Conservation (phyloP, 495 filamentous ascomycete species). For the Friedmanniomyces endolithicus region DNA sequence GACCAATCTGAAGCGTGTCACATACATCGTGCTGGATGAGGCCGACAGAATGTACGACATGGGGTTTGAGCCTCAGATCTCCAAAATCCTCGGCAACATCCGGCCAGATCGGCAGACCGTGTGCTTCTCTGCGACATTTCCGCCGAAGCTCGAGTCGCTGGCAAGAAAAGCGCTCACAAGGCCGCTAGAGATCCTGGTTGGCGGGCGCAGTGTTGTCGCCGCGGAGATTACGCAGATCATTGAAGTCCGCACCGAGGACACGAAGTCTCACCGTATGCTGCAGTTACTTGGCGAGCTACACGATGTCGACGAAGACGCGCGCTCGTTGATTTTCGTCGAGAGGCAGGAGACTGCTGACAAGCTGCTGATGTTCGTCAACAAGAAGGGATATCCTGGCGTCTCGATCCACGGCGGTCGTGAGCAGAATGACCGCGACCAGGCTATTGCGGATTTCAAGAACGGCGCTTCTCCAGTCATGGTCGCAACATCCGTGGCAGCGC, state of each 20-base stretch:
- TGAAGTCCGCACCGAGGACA: slow-evolving; percentile 69
- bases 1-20: slow-evolving; percentile 77
- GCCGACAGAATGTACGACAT: slow-evolving; percentile 99
- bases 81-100: slow-evolving; percentile 87
- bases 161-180: slow-evolving; percentile 77
- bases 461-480: slow-evolving; percentile 81
- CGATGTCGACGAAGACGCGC: slow-evolving; percentile 73
- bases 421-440: slow-evolving; percentile 86
- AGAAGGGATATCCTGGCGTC: slow-evolving; percentile 85
- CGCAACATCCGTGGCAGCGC: slow-evolving; percentile 90
- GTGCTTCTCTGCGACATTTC: slow-evolving; percentile 93
- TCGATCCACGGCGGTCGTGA: slow-evolving; percentile 96
- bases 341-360: slow-evolving; percentile 87
- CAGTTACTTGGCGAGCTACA: slow-evolving; percentile 71
- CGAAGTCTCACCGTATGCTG: slow-evolving; percentile 73
- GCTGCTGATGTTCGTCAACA: slow-evolving; percentile 67
- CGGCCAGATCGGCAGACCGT: slow-evolving; percentile 88
- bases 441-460: slow-evolving; percentile 89
- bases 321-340: slow-evolving; percentile 86
- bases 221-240: slow-evolving; percentile 92
- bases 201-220: slow-evolving; percentile 80
- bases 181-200: slow-evolving; percentile 84
- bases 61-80: slow-evolving; percentile 97
- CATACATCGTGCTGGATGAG: slow-evolving; percentile 90
- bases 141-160: slow-evolving; percentile 80